Evolutionary conservation across 495 filamentous ascomycete genomes (phyloP).

Genomic region (Penicillium atrosanguineum): DNA sequence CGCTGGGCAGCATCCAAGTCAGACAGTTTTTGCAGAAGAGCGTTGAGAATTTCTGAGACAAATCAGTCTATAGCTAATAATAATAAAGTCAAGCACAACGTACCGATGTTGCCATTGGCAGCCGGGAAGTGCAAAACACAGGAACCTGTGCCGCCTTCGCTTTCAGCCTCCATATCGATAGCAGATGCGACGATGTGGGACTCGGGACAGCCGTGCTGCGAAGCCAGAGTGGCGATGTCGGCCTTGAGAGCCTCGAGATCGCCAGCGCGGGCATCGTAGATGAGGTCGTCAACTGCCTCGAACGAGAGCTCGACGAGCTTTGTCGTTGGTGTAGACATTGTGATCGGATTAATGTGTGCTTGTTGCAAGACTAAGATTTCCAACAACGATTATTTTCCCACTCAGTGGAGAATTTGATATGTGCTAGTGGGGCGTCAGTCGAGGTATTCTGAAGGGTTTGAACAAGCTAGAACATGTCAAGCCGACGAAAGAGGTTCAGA

Average conservation of each 20-base stretch:
- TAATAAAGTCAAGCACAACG: slow-evolving; percentile 9
- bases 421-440: slow-evolving; percentile 6
- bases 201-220: slow-evolving; percentile 49
- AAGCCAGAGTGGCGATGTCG: slow-evolving; percentile 55
- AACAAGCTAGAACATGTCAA: background rate
- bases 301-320: slow-evolving; percentile 49
- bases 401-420: slow-evolving; percentile 10
- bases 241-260: slow-evolving; percentile 67
- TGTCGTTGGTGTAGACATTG: slow-evolving; percentile 18
- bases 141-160: slow-evolving; percentile 47
- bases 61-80: background rate
- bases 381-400: background rate
- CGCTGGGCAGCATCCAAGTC: slow-evolving; percentile 28
- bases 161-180: slow-evolving; percentile 68
- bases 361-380: background rate
- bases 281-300: slow-evolving; percentile 83
- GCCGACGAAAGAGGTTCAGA: background rate
- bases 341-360: background rate
- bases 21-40: slow-evolving; percentile 40
- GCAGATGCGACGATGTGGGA: slow-evolving; percentile 61
- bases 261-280: slow-evolving; percentile 76
- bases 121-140: slow-evolving; percentile 80
- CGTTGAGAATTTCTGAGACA: slow-evolving; percentile 45
- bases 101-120: slow-evolving; percentile 84
- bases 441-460: background rate